These are phyloP conservation scores for Aspergillus vadensis DNA, from an alignment of 2,329 filamentous ascomycete genomes.

Conservation along the genomic window DNA sequence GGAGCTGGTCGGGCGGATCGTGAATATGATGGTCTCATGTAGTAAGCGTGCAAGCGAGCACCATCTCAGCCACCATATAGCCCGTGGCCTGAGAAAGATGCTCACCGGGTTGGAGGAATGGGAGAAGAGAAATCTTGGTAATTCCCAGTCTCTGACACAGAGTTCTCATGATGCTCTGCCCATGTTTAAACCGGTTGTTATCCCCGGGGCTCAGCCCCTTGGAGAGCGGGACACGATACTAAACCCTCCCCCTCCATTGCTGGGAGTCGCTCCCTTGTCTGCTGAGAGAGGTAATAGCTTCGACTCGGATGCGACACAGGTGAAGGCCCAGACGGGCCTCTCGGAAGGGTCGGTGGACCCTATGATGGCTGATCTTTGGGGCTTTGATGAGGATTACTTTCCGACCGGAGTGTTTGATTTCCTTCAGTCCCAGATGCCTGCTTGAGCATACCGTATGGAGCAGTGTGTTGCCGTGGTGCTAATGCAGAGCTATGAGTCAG, in stretches of 20 bases:
- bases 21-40: constrained; percentile 43
- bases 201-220: constrained; percentile 40
- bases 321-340: constrained; percentile 34
- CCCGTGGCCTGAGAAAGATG: constrained; percentile 43
- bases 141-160: constrained; percentile 25
- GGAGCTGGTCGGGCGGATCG: constrained; percentile 35
- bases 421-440: constrained; percentile 45
- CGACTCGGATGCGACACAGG: constrained; percentile 16
- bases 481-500: neutral
- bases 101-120: constrained; percentile 43
- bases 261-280: constrained; percentile 42
- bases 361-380: constrained; percentile 46
- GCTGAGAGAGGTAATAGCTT: constrained; percentile 41
- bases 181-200: constrained; percentile 40
- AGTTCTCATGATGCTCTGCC: constrained; percentile 30
- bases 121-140: constrained; percentile 36
- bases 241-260: constrained; percentile 38
- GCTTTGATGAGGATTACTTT: constrained; percentile 46
- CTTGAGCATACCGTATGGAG: constrained; percentile 22
- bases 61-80: constrained; percentile 45
- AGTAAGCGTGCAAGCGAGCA: constrained; percentile 43
- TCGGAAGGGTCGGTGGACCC: constrained; percentile 43
- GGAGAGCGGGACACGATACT: constrained; percentile 41
- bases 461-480: neutral
- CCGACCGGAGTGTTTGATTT: constrained; percentile 47